Percentiles rank a stretch among this genome's conserved stretches.
Conservation (phyloP, 306 rosid species). For the Amphicarpaea edgeworthii region DNA sequence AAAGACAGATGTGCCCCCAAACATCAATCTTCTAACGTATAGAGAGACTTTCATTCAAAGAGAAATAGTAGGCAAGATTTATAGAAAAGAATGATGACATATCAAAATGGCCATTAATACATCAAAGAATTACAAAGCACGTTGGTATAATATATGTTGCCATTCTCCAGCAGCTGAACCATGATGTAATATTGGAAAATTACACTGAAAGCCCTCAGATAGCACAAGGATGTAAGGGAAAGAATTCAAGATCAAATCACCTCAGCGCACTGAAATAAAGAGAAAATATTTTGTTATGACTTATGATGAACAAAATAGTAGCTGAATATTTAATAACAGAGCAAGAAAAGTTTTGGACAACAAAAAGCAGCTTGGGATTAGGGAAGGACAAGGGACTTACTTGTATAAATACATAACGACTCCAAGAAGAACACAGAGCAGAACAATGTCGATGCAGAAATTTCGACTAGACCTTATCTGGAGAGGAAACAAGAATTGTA, state of each 20-base stretch:
- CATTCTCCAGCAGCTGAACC: slow-evolving; percentile 41
- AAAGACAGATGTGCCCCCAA: neutral
- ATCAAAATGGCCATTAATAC: slow-evolving; percentile 33
- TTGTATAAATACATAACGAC: slow-evolving; percentile 71
- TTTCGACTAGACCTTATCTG: slow-evolving; percentile 92
- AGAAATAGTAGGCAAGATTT: slow-evolving; percentile 29
- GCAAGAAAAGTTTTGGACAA: slow-evolving; percentile 9
- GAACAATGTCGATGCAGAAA: slow-evolving; percentile 85
- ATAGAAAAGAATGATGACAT: slow-evolving; percentile 17
- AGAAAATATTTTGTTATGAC: neutral
- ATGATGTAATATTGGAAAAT: slow-evolving; percentile 24
- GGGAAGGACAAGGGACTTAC: slow-evolving; percentile 53
- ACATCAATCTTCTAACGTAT: slow-evolving; percentile 11
- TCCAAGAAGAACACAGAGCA: slow-evolving; percentile 83
- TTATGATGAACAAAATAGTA: slow-evolving; percentile 4
- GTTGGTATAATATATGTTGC: slow-evolving; percentile 34
- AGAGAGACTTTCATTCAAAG: neutral
- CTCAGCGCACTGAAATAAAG: slow-evolving; percentile 61
- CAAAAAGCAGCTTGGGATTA: neutral
- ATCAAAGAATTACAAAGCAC: slow-evolving; percentile 33
- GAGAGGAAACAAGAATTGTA: slow-evolving; percentile 42
- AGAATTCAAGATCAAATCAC: slow-evolving; percentile 51
- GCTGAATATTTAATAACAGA: neutral
- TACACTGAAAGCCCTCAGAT: slow-evolving; percentile 38
- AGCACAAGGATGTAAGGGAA: slow-evolving; percentile 39